Conservation (phyloP, 2,329 filamentous ascomycete species). For the Aspergillus ustus region DNA sequence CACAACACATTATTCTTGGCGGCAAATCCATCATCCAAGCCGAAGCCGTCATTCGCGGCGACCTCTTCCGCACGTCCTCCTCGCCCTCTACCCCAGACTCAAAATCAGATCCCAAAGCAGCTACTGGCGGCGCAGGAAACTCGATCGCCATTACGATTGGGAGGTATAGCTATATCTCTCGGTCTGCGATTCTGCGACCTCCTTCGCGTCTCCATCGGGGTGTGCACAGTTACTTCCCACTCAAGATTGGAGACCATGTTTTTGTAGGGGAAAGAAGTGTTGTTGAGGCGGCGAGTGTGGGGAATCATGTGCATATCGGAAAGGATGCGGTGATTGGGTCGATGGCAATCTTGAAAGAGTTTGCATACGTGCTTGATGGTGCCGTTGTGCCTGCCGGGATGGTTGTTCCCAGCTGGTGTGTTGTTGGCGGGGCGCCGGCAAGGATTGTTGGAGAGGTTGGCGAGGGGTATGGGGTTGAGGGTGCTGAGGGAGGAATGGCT, state of each 20-base stretch:
- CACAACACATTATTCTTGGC: slow-evolving; percentile 96
- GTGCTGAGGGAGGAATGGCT: slow-evolving; percentile 49
- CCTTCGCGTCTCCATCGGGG: slow-evolving; percentile 83
- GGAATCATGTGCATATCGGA: slow-evolving; percentile 85
- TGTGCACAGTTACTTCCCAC: slow-evolving; percentile 67
- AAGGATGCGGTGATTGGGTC: slow-evolving; percentile 76
- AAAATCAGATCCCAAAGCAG: slow-evolving; percentile 29
- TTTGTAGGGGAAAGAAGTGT: slow-evolving; percentile 78
- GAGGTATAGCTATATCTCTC: slow-evolving; percentile 85
- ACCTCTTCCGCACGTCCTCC: slow-evolving; percentile 66
- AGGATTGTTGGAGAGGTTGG: slow-evolving; percentile 77
- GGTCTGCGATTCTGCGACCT: slow-evolving; percentile 77
- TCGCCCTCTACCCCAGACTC: slow-evolving; percentile 26
- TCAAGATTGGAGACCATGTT: slow-evolving; percentile 93
- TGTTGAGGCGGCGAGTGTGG: slow-evolving; percentile 81
- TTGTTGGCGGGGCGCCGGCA: slow-evolving; percentile 84
- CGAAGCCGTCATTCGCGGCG: slow-evolving; percentile 90
- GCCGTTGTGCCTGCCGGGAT: slow-evolving; percentile 83
- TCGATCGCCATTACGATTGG: slow-evolving; percentile 77
- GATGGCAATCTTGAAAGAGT: slow-evolving; percentile 92
- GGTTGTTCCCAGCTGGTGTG: slow-evolving; percentile 88
- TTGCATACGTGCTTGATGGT: slow-evolving; percentile 83
- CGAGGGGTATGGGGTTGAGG: slow-evolving; percentile 53
- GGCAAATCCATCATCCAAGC: slow-evolving; percentile 96
- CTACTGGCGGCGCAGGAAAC: slow-evolving; percentile 14